phyloP scores from a whole-genome alignment of 23 red algal genomes.

The Gracilariopsis chorda region DNA sequence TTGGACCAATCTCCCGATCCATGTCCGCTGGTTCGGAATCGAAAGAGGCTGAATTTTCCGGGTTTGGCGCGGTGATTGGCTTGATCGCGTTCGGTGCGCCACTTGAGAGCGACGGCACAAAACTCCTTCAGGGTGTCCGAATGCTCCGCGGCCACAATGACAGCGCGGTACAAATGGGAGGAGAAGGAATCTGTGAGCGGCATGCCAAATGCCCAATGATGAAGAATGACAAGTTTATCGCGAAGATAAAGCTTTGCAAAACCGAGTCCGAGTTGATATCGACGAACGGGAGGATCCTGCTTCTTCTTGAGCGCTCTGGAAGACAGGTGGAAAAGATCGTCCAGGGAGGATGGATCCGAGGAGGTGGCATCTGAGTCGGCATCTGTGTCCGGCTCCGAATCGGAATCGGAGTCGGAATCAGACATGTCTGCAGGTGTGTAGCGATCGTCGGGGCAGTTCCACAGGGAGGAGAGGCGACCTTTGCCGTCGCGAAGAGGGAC shows the following conservation, averaged over 20 bases:
- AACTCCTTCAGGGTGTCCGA: conserved; percentile 22
- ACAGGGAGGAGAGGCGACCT: conserved; percentile 18
- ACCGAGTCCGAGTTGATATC: conserved; percentile 54
- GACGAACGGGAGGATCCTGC: conserved; percentile 25
- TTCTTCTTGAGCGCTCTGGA: conserved; percentile 28
- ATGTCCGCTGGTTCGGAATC: conserved; percentile 11
- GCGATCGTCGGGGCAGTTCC: conserved; percentile 60
- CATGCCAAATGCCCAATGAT: conserved; percentile 40
- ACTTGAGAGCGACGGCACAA: conserved; percentile 55
- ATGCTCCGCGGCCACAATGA: conserved; percentile 13
- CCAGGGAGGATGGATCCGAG: not conserved
- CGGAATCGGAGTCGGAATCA: conserved; percentile 36
- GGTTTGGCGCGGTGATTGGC: conserved; percentile 4
- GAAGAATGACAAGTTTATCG: conserved; percentile 36
- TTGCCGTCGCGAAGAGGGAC: conserved; percentile 16
- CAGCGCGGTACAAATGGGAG: conserved; percentile 1
- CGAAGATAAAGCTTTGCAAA: conserved; percentile 44
- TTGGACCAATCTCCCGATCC: conserved; percentile 49
- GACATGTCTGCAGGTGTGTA: not conserved
- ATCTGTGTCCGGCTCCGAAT: not conserved
- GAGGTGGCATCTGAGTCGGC: not conserved
- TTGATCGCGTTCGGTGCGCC: conserved; percentile 37
- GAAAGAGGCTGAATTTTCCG: conserved; percentile 54
- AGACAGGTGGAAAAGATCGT: not conserved
- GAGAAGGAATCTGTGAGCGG: conserved; percentile 28